A percentile compares a stretch with the other conserved stretches of the same genome.
phyloP scores from a whole-genome alignment of 1,139 yeast genomes.

The Candida pseudoviswanathii region DNA sequence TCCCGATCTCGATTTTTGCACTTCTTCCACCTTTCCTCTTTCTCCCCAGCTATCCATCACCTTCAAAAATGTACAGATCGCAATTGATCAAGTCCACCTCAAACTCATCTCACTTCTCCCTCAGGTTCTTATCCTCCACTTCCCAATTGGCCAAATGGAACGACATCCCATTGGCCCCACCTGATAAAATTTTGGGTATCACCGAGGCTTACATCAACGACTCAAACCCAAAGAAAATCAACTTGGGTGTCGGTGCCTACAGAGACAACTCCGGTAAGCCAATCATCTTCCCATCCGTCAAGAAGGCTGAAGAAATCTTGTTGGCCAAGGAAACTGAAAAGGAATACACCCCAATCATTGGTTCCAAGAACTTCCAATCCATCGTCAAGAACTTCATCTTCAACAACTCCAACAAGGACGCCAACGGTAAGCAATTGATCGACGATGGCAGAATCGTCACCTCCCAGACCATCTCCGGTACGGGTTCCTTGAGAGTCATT shows the following conservation, averaged over 20 bases:
- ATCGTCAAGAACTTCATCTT: constrained; percentile 53
- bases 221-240: constrained; percentile 43
- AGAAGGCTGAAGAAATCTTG: constrained; percentile 46
- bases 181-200: constrained; percentile 74
- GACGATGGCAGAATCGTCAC: constrained; percentile 52
- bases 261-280: constrained; percentile 51
- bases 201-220: constrained; percentile 53
- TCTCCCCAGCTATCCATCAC: not conserved
- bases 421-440: constrained; percentile 50
- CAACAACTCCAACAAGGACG: constrained; percentile 51
- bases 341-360: constrained; percentile 60
- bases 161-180: constrained; percentile 62
- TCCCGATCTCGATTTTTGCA: not conserved
- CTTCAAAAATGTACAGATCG: constrained; percentile 15
- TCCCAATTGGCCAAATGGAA: constrained; percentile 27
- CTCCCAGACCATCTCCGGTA: constrained; percentile 61
- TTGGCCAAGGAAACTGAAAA: constrained; percentile 49
- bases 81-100: constrained; percentile 16
- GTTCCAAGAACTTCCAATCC: constrained; percentile 50
- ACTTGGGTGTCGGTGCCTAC: constrained; percentile 55
- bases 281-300: constrained; percentile 50
- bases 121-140: constrained; percentile 15
- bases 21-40: not conserved
- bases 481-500: constrained; percentile 59
- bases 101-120: constrained; percentile 6